These are phyloP conservation scores for Medicago lupulina DNA, from an alignment of 306 rosid genomes.

Conservation along the genomic window DNA sequence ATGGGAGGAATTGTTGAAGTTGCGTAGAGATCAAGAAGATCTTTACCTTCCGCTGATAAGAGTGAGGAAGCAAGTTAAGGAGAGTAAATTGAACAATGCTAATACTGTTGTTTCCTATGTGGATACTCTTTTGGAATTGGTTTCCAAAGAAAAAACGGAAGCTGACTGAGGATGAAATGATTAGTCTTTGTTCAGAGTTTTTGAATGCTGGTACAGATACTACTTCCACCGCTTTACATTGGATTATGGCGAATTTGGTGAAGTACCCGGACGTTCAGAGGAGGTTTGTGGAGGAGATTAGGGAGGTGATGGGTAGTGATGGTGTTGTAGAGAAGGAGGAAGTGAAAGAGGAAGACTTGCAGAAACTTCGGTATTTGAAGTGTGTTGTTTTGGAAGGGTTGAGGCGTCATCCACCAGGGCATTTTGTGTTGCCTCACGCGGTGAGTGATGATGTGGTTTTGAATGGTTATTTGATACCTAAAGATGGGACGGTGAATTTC, in stretches of 20 bases:
- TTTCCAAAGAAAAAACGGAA: slow-evolving; percentile 44
- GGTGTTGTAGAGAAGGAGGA: not conserved
- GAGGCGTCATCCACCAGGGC: slow-evolving; percentile 54
- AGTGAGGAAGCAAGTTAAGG: not conserved
- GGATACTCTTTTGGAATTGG: slow-evolving; percentile 51
- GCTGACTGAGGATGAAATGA: slow-evolving; percentile 24
- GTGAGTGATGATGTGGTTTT: slow-evolving; percentile 44
- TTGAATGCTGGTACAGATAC: slow-evolving; percentile 48
- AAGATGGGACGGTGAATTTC: slow-evolving; percentile 39
- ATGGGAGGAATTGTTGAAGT: slow-evolving; percentile 10
- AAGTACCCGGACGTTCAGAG: slow-evolving; percentile 46
- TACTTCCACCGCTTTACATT: slow-evolving; percentile 46
- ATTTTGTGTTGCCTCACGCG: slow-evolving; percentile 46
- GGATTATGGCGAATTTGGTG: slow-evolving; percentile 62
- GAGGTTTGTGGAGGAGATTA: slow-evolving; percentile 41
- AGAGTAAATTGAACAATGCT: not conserved
- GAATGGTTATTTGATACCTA: slow-evolving; percentile 36
- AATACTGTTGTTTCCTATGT: slow-evolving; percentile 24
- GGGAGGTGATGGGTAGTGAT: not conserved
- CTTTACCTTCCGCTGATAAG: slow-evolving; percentile 26
- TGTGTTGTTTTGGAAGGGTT: slow-evolving; percentile 51
- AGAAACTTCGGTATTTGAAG: slow-evolving; percentile 38
- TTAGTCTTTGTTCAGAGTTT: slow-evolving; percentile 45
- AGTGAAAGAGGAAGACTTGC: slow-evolving; percentile 51
- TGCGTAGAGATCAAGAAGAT: not conserved